Evolutionary conservation across 1,284 basidiomycete genomes (phyloP), one percentile per base, ranked within the genome.

Genomic region (Naganishia albida): DNA sequence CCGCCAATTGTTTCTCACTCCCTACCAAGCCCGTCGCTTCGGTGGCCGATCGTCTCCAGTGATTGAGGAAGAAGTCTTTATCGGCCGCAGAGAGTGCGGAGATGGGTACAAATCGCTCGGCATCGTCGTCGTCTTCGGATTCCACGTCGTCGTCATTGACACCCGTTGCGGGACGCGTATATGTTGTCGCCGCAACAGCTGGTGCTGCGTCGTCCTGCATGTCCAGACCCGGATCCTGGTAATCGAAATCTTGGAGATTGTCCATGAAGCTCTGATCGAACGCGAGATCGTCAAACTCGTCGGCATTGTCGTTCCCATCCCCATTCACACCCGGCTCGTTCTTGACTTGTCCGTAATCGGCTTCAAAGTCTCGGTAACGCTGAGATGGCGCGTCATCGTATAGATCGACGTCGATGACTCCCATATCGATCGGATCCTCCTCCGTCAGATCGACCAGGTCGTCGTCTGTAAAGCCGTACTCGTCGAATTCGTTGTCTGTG

Each of bases 191-290:
- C 28, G 16, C 40, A 2, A 18, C 26, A 3, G 28, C 28, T 6
- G 12, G 30, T 12, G 30, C 20, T 3, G 23, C 18, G 16, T 3
- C 48, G 23, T 18, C 30, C 16, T 48, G 43, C 13, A 10, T 20
- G 20, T 60, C 34, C 16, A 26, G 12, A n/a, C 57, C 57, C 8
- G 46, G 57, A 60, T 60, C 57, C 8, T 50, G 30, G 20, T 50
- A 60, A 25, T 60, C 57, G 18, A 60, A 50, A 25, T 42, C 57
- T 38, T 50, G 34, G 25, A 60, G 44, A 50, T 60, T 50, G 23
- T 60, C 57, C 57, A 60, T 60, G 40, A 60, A 60, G n/a, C 57
- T 49, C 46, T 50, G 57, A 60, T 60, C 57, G 42, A 60, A 60
- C 57, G 38, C 39, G 34, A 60, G 34, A 50, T 60, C 57, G 18